Conservation (phyloP, 345 rosid species). For the Rubroshorea leprosula region DNA sequence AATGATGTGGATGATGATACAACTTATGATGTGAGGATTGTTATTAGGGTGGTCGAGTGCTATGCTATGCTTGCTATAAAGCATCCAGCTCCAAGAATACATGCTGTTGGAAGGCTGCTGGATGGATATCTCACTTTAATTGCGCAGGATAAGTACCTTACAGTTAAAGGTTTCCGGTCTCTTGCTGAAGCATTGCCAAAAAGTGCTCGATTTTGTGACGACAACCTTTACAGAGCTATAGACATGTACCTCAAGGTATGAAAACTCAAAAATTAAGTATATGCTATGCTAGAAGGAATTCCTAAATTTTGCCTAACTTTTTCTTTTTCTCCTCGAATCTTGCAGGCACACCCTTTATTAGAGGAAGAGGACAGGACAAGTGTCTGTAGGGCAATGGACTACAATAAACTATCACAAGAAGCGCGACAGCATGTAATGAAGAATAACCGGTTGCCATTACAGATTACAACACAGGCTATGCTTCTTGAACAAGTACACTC, state of each 20-base stretch:
- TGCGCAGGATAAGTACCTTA: slow-evolving; percentile 39
- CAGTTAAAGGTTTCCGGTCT: slow-evolving; percentile 23
- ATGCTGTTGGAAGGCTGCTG: slow-evolving; percentile 38
- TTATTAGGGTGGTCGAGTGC: slow-evolving; percentile 30
- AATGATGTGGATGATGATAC: slow-evolving; percentile 25
- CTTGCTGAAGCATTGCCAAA: slow-evolving; percentile 39
- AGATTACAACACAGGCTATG: slow-evolving; percentile 23
- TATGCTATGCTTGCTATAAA: slow-evolving; percentile 29
- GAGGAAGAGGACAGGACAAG: slow-evolving; percentile 41
- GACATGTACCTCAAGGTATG: slow-evolving; percentile 53
- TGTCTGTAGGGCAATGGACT: slow-evolving; percentile 38
- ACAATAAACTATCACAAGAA: slow-evolving; percentile 41
- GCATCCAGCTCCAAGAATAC: slow-evolving; percentile 17
- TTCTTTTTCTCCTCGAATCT: not conserved
- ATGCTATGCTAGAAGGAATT: too few relatives aligned
- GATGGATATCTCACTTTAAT: slow-evolving; percentile 42
- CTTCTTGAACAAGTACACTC: slow-evolving; percentile 44
- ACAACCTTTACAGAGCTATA: slow-evolving; percentile 45
- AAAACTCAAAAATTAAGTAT: not conserved
- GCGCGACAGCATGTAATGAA: slow-evolving; percentile 39
- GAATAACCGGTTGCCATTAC: slow-evolving; percentile 36
- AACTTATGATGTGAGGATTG: slow-evolving; percentile 28
- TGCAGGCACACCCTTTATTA: slow-evolving; percentile 42
- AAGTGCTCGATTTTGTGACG: slow-evolving; percentile 31
- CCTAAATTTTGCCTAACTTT: too few relatives aligned